Evolutionary conservation across 75 land plant genomes (phyloP).

Genomic region (Larix kaempferi): DNA sequence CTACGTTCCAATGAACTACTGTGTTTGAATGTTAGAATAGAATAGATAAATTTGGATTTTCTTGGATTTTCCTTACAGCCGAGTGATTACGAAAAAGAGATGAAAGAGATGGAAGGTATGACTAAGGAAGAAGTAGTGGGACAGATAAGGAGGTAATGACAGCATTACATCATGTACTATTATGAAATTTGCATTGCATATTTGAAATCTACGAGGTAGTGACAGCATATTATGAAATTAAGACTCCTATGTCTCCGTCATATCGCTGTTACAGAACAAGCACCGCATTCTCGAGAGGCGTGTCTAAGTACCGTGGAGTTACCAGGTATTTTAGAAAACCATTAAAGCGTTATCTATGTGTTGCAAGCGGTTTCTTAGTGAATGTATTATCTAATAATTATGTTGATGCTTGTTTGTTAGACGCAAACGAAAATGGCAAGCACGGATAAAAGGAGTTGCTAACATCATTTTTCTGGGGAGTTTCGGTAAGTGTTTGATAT

Average conservation of each 20-base stretch:
- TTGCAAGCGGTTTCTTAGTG: too few relatives aligned
- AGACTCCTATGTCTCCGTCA: neutral
- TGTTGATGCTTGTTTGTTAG: too few relatives aligned
- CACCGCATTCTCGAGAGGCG: neutral
- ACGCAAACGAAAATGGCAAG: neutral
- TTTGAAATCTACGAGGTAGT: neutral
- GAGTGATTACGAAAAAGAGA: slow-evolving; percentile 48
- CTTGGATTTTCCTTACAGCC: slow-evolving; percentile 9
- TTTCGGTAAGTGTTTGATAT: slow-evolving; percentile 3
- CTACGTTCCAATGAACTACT: neutral
- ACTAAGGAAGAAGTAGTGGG: slow-evolving; percentile 64
- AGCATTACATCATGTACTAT: neutral
- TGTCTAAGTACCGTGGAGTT: neutral
- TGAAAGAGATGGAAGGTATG: slow-evolving; percentile 81
- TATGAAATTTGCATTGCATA: neutral
- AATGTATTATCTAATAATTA: too few relatives aligned
- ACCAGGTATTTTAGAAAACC: too few relatives aligned
- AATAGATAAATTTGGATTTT: neutral
- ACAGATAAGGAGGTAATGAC: slow-evolving; percentile 52
- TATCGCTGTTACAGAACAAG: neutral
- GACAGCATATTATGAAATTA: too few relatives aligned
- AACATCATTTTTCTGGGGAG: slow-evolving; percentile 14
- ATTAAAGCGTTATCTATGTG: too few relatives aligned
- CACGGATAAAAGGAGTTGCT: slow-evolving; percentile 1
- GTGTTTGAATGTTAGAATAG: neutral